phyloP scores from a whole-genome alignment of 805 yeast species.

The Scheffersomyces amazonensis region DNA sequence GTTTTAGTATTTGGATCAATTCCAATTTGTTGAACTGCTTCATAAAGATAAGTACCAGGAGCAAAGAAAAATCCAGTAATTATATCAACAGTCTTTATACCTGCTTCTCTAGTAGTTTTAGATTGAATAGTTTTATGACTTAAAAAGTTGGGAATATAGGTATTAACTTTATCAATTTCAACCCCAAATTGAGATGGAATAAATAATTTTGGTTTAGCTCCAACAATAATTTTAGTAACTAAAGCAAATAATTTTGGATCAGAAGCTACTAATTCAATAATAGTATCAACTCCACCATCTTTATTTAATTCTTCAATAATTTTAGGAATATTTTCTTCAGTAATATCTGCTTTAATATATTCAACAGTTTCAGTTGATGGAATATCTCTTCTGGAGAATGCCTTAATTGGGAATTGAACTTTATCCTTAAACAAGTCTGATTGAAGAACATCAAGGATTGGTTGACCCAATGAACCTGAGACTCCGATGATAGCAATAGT shows the following conservation, averaged over 20 bases:
- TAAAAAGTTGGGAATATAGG: slow-evolving; percentile 6
- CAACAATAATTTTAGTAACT: slow-evolving; percentile 32
- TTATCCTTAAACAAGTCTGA: slow-evolving; percentile 38
- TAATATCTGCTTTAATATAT: slow-evolving; percentile 31
- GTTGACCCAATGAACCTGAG: slow-evolving; percentile 49
- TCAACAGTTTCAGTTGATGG: slow-evolving; percentile 30
- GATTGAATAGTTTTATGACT: slow-evolving; percentile 32
- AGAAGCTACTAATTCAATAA: slow-evolving; percentile 41
- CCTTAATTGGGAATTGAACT: slow-evolving; percentile 44
- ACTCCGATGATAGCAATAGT: slow-evolving; percentile 50
- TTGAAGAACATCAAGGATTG: slow-evolving; percentile 41
- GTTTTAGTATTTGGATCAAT: slow-evolving; percentile 29
- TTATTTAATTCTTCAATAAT: slow-evolving; percentile 36
- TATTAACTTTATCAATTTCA: slow-evolving; percentile 27
- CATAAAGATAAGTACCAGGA: slow-evolving; percentile 21
- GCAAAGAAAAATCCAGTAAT: neutral
- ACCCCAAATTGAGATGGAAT: slow-evolving; percentile 63
- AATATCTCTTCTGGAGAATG: slow-evolving; percentile 42
- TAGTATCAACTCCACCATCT: slow-evolving; percentile 52
- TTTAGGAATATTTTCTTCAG: slow-evolving; percentile 17
- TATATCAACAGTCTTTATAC: slow-evolving; percentile 1
- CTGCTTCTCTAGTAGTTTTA: slow-evolving; percentile 31
- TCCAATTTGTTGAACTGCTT: slow-evolving; percentile 28
- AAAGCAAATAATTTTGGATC: slow-evolving; percentile 25
- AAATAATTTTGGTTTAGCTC: slow-evolving; percentile 47